Evolutionary conservation across 768 basidiomycete species (phyloP), one percentile per base, ranked within the genome.

Genomic region (Tephrocybe sp.): DNA sequence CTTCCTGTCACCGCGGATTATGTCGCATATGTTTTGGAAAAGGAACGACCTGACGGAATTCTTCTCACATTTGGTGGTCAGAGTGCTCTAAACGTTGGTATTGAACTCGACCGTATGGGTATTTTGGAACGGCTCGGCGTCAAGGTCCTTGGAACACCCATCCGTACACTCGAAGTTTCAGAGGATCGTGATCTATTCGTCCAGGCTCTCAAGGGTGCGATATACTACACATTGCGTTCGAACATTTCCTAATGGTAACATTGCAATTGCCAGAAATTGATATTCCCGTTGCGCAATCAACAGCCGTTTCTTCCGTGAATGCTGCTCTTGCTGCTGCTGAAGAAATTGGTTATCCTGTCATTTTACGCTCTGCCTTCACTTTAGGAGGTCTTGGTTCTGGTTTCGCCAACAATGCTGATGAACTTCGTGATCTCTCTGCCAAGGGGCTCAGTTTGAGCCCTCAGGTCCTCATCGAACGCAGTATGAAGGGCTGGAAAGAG

Each of bases 401-500:
- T 38, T 99, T 99, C 64, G 97, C 97, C 41, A 84, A 95, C 63
- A 83, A 97, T 66, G 77, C 91, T 11, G 90, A 97, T 54, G 97
- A 99, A 74, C 73, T 99, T 48, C 87, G 93, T 49, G 94, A 99
- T 68, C 76, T 99, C 19, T 82, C 93, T 36, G 94, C 97, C 19
- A 95, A 91, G 69, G 82, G 86, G 63, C 80, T 99, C 45, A 85
- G 84, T 63, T 77, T 98, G 23, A 89, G 86, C 57, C 95, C 97
- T 40, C 97, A 98, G 66, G 91, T 98, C 37, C 79, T 99, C 49
- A 94, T 99, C 55, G 97, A 98, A 71, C 88, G 94, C 42, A 91
- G 88, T 58, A 90, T 99, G 87, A 98, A 98, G 71, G 97, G 97
- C 24, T 99, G 97, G 97, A 99, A 99, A 67, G 97, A 99, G 71